Base-by-base conservation (phyloP, 1,284 basidiomycete species). In the Cerrena zonata region DNA sequence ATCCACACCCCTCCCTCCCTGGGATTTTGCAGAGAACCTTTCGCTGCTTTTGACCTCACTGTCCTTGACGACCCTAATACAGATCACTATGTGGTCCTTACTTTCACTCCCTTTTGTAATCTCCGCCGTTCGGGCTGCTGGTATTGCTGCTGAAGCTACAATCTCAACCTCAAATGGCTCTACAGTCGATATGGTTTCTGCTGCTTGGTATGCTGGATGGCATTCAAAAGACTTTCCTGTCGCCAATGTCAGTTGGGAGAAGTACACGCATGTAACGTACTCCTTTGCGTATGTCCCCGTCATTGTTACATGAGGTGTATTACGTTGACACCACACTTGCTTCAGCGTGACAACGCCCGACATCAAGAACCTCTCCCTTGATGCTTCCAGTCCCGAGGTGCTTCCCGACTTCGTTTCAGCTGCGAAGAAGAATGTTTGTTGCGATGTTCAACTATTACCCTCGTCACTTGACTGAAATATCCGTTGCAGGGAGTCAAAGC, bases 131-230 rank as follows among this genome's bases (percentile, higher is more conserved):
- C 30, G 30, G 30, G 30, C 30, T 34, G 15, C 30, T 7, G 15
- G 7, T 34, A 34, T 34, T 34, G 7, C 30, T 15, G 30, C 30
- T 34, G 30, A 34, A 7, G 30, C 30, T 34, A 34, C 30, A 7
- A 34, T 34, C 15, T 34, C 30, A 7, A 15, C 15, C 30, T 34
- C 30, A 15, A 34, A 7, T 34, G 15, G 15, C 15, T 7, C 30
- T 34, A 60, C 62, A 19, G 62, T 63, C 56, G 59, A 62, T 41
- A 61, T 64, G 62, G 68, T 84, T 34, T 60, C 78, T 34, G 70
- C 79, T 42, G 75, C 79, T 21, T 86, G 83, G 83, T 85, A 76
- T 58, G 74, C 83, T 40, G 79, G 80, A 22, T 86, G 81, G 79
- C 79, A 81, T 60, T 59, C 71, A 3, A 53, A 63, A 18, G 69